Evolutionary conservation across 352 stramenopile species (phyloP).

Genomic region (Globisporangium recalcitrans): DNA sequence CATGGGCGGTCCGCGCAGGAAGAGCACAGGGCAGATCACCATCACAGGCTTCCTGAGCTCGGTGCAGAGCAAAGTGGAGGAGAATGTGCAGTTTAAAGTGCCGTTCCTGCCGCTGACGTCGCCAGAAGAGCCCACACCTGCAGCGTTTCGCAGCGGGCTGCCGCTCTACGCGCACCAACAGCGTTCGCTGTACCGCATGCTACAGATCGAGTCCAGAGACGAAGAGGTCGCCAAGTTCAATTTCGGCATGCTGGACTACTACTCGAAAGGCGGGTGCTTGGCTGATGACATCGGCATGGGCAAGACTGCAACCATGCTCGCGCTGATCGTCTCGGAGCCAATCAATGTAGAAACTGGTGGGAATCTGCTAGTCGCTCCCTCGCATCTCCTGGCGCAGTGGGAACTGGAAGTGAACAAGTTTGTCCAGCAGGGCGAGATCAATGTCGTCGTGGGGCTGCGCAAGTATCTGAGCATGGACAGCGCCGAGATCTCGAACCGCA

Average conservation of each 20-base stretch:
- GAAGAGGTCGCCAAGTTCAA: slow-evolving; percentile 61
- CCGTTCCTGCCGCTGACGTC: slow-evolving; percentile 76
- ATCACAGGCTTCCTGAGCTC: slow-evolving; percentile 56
- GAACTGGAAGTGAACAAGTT: slow-evolving; percentile 79
- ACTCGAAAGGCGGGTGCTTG: slow-evolving; percentile 61
- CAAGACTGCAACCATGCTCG: slow-evolving; percentile 81
- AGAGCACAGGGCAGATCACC: slow-evolving; percentile 34
- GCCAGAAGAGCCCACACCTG: slow-evolving; percentile 54
- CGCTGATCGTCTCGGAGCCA: slow-evolving; percentile 60
- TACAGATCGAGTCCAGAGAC: slow-evolving; percentile 73
- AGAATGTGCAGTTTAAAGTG: slow-evolving; percentile 77
- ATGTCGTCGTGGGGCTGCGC: slow-evolving; percentile 61
- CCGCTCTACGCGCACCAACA: slow-evolving; percentile 77
- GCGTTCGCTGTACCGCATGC: slow-evolving; percentile 81
- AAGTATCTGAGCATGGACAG: slow-evolving; percentile 49
- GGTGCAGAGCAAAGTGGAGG: slow-evolving; percentile 24
- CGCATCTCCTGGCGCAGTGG: slow-evolving; percentile 79
- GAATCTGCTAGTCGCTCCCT: slow-evolving; percentile 73
- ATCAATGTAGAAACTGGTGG: slow-evolving; percentile 39
- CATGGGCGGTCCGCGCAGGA: slow-evolving; percentile 9
- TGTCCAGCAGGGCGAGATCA: slow-evolving; percentile 50
- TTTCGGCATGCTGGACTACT: slow-evolving; percentile 71
- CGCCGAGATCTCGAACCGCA: slow-evolving; percentile 57
- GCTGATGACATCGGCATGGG: slow-evolving; percentile 81
- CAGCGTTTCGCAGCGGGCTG: slow-evolving; percentile 35